Evolutionary conservation across 1,284 basidiomycete species (phyloP), one percentile per base, ranked within the genome.

Genomic region (Cutaneotrichosporon sp.): DNA sequence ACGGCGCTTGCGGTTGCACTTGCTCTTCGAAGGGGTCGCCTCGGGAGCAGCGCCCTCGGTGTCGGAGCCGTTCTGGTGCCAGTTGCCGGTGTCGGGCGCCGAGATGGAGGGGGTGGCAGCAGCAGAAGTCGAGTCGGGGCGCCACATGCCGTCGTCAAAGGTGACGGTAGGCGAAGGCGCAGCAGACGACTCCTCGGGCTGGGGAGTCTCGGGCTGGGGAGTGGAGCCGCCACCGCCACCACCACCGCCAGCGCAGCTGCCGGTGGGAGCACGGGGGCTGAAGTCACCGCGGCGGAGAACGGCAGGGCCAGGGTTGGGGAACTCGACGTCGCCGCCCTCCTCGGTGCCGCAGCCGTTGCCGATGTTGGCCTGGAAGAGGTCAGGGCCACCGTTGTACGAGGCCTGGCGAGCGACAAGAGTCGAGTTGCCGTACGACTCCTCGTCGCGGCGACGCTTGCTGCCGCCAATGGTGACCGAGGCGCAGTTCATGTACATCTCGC

Each of bases 401-500:
- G 22, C n/a, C 33, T 9, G 33, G 25, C 34, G 51, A 36, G 36
- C n/a, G n/a, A n/a, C n/a, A n/a, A n/a, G 63, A 9, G 38, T 42
- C 38, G 38, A 42, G 38, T 42, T 59, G 49, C 45, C 60, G 24
- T 72, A 59, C n/a, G 20, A 18, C 20, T 46, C 55, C 16, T 31
- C 55, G 38, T 42, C 38, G 55, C 34, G 45, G 22, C 47, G 38
- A 36, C 72, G 73, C 2, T 67, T 65, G 25, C 72, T 70, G 29
- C 67, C 66, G 7, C 68, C 67, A 57, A 82, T 75, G 27, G 72
- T 76, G 55, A 82, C 75, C 10, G 73, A 62, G 6, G 80, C 81
- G 58, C 81, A 81, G 67, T 81, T 80, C 66, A 76, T 73, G 73
- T 81, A 76, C 72, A 78, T 74, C 50, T 79, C 77, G 34, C 77